Conservation (phyloP, 345 rosid species). For the Camelina hispida region DNA sequence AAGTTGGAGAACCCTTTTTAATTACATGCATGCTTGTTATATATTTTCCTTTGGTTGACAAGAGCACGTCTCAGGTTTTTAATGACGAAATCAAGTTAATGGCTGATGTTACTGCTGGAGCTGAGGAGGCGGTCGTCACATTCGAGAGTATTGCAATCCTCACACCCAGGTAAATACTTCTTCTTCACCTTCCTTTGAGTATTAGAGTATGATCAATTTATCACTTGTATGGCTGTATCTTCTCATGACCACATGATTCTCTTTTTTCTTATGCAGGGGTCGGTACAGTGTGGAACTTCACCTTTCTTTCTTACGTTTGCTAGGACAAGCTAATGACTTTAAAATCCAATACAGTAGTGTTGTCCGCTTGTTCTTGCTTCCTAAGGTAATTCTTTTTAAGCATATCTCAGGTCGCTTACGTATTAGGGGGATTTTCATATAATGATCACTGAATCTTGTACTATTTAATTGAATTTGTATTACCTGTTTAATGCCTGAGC, state of each 20-base stretch:
- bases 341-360: conserved; percentile 98
- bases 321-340: conserved; percentile 99
- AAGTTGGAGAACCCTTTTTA: conserved; percentile 17
- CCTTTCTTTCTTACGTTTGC: conserved; percentile 83
- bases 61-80: conserved; percentile 59
- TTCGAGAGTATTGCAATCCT: conserved; percentile 92
- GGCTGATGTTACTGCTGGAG: conserved; percentile 94
- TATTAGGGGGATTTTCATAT: conserved; percentile 5
- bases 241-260: conserved; percentile 20
- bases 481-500: conserved; percentile 38
- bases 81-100: conserved; percentile 68
- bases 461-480: neutral
- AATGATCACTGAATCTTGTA: conserved; percentile 6
- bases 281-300: conserved; percentile 98
- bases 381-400: conserved; percentile 61
- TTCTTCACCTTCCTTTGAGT: neutral
- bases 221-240: conserved; percentile 8
- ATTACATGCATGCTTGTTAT: neutral
- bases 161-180: conserved; percentile 78
- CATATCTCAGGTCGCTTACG: conserved; percentile 9
- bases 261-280: conserved; percentile 64
- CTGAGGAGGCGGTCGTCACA: conserved; percentile 89
- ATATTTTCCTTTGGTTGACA: conserved; percentile 7
- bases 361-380: conserved; percentile 94
- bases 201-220: conserved; percentile 2